Evolutionary conservation across 148 eudicot genomes (phyloP), one percentile per base, ranked within the genome.

Genomic region (Nyssa sinensis): DNA sequence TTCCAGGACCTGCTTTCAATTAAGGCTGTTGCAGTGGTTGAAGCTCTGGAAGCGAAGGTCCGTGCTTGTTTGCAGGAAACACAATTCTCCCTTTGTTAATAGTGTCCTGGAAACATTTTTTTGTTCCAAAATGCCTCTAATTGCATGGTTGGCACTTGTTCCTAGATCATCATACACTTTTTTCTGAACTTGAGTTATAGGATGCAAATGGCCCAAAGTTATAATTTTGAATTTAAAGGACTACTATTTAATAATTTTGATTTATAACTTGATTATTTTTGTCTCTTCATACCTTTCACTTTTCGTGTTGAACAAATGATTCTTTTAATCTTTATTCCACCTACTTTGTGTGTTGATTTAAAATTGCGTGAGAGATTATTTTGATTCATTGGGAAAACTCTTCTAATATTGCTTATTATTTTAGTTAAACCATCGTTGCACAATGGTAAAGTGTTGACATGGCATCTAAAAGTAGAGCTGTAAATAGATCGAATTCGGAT

Each of bases 31-130:
- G 84, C 86, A 75, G 68, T 91, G 60, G 85, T 88, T 73, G 97
- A 95, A 81, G 75, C 97, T 72, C 81, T 89, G 84, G 98, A 95
- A 76, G 98, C 90, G 76, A 95, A 92, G 94, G 98, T 90, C 37
- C 74, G 87, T 76, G 19, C 31, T 64, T 67, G n/a, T 75, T 57
- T 19, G 31, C 33, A 19, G 33, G 72, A 66, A 58, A 77, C 30
- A 13, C 21, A 29, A 7, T 13, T 70, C 35, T 47, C 8, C 0
- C 10, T 68, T 28, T 68, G 35, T 68, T 1, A 44, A 30, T 12
- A 23, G 8, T 55, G 73, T 34, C 44, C 33, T 30, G 21, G 14
- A 34, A 69, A 30, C 58, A 5, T 23, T 28, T 31, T 14, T n/a
- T 7, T 21, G 25, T 10, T 27, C 72, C 21, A 14, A 16, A n/a